Evolutionary conservation across 2,329 filamentous ascomycete genomes (phyloP).

Genomic region (Exophiala sp.): DNA sequence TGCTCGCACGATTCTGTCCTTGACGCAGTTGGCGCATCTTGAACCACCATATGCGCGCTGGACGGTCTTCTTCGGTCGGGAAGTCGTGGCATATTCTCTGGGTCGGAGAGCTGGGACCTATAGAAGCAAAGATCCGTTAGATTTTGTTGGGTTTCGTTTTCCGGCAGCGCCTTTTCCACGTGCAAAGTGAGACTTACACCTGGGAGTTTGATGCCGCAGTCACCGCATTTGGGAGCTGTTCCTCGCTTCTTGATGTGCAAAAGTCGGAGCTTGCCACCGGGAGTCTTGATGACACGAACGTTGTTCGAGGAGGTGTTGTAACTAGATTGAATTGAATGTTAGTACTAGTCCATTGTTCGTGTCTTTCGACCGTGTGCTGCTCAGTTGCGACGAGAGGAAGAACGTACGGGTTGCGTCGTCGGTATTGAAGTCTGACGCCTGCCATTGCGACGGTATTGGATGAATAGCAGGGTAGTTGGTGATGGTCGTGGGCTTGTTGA

Average conservation of each 20-base stretch:
- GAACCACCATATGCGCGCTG: slow-evolving; percentile 98
- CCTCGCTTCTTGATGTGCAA: slow-evolving; percentile 99
- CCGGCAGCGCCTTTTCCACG: background rate
- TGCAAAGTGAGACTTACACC: slow-evolving; percentile 69
- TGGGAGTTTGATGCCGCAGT: slow-evolving; percentile 95
- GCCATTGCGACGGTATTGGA: slow-evolving; percentile 28
- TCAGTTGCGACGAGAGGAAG: slow-evolving; percentile 9
- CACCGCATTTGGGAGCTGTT: slow-evolving; percentile 97
- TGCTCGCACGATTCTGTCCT: slow-evolving; percentile 94
- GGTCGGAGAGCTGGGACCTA: slow-evolving; percentile 95
- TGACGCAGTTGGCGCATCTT: slow-evolving; percentile 97
- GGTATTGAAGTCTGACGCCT: slow-evolving; percentile 47
- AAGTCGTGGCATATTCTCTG: slow-evolving; percentile 95
- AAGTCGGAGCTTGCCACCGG: slow-evolving; percentile 90
- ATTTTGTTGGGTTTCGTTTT: background rate
- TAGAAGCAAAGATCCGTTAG: slow-evolving; percentile 17
- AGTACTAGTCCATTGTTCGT: background rate
- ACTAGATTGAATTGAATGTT: slow-evolving; percentile 45
- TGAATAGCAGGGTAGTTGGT: slow-evolving; percentile 8
- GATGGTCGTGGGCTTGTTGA: slow-evolving; percentile 7
- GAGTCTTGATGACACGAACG: slow-evolving; percentile 92
- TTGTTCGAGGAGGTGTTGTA: slow-evolving; percentile 99
- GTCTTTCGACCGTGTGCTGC: background rate
- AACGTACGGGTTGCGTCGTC: slow-evolving; percentile 76
- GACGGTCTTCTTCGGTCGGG: slow-evolving; percentile 98